Conservation (phyloP, 2,329 filamentous ascomycete genomes). For the Fusarium dimerum region DNA sequence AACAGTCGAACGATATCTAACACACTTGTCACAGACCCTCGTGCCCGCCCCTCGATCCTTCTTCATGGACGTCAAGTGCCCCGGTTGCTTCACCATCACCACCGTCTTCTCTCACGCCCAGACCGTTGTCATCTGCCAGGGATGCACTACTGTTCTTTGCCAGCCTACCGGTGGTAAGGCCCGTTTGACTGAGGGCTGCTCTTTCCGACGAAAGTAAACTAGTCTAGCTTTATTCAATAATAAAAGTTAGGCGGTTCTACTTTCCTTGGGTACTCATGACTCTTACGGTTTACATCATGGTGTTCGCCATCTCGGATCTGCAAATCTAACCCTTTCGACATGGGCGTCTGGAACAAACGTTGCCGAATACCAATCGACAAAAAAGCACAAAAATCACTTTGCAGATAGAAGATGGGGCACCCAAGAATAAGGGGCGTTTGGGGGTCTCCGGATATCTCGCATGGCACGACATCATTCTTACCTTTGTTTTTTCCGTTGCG, state of each 20-base stretch:
- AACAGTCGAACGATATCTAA: slow-evolving; percentile 26
- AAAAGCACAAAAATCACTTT: slow-evolving; percentile 41
- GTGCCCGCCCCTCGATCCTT: slow-evolving; percentile 97
- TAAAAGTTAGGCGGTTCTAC: slow-evolving; percentile 40
- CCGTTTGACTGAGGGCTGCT: slow-evolving; percentile 98
- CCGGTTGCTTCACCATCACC: slow-evolving; percentile 99
- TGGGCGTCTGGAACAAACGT: slow-evolving; percentile 51
- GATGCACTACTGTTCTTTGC: slow-evolving; percentile 99
- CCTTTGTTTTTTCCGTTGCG: slow-evolving; percentile 48
- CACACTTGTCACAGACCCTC: slow-evolving; percentile 63
- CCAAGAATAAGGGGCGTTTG: slow-evolving; percentile 67
- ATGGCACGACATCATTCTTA: slow-evolving; percentile 52
- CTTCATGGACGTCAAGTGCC: slow-evolving; percentile 99
- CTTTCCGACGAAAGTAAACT: slow-evolving; percentile 99
- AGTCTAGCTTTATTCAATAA: slow-evolving; percentile 26
- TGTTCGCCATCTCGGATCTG: slow-evolving; percentile 58
- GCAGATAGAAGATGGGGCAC: slow-evolving; percentile 74
- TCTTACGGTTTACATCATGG: slow-evolving; percentile 51
- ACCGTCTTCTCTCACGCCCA: slow-evolving; percentile 99
- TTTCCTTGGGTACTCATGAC: slow-evolving; percentile 51
- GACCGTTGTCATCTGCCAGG: slow-evolving; percentile 99
- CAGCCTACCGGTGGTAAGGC: slow-evolving; percentile 99
- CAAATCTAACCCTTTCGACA: slow-evolving; percentile 52
- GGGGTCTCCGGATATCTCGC: slow-evolving; percentile 79
- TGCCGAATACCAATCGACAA: slow-evolving; percentile 45